Base-by-base conservation (phyloP, 164 flowering plant species). In the Malania oleifera region DNA sequence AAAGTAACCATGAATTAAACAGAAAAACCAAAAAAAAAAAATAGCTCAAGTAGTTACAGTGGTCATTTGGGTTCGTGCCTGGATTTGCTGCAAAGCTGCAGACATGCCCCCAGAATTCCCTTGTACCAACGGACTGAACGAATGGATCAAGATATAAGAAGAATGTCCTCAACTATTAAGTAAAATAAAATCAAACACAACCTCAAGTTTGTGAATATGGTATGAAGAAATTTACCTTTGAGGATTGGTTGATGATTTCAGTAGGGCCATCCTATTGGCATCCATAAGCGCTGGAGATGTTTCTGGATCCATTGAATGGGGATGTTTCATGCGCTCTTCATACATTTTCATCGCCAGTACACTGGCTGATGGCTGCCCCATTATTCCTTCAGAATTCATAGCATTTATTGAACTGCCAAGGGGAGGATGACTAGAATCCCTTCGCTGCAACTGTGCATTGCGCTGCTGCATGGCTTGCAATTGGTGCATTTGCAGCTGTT, bases 71-170 rank as follows among this genome's bases (percentile, higher is more conserved):
- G 75, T 78, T 56, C 87, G 76, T 61, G 75, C 80, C 71, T 87
- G 95, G 54, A 85, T 85, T 75, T 89, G 95, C 72, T 87, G 96
- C 81, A 89, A 68, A 47, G 92, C 80, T 5, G 78, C 77, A 50
- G 95, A 74, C 64, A 85, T 75, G 67, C 79, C 74, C 63, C 85
- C 95, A 26, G 90, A 69, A 54, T 78, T 88, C 14, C 84, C 84
- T 73, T 85, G 96, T 50, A 69, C 74, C 75, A 84, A 74, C 75
- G 78, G 95, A 71, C 98, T 91, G 91, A 73, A 73, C 68, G 69
- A 79, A 61, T 61, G 67, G 51, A 50, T 63, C 34, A 51, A 56
- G 38, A 67, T 10, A 64, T 64, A 22, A 49, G 26, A 70, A 54
- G 14, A 14, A 56, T 28, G 48, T 12, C 41, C 25, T 17, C 31